Conservation (phyloP, 306 rosid genomes). For the Fragaria vesca region DNA sequence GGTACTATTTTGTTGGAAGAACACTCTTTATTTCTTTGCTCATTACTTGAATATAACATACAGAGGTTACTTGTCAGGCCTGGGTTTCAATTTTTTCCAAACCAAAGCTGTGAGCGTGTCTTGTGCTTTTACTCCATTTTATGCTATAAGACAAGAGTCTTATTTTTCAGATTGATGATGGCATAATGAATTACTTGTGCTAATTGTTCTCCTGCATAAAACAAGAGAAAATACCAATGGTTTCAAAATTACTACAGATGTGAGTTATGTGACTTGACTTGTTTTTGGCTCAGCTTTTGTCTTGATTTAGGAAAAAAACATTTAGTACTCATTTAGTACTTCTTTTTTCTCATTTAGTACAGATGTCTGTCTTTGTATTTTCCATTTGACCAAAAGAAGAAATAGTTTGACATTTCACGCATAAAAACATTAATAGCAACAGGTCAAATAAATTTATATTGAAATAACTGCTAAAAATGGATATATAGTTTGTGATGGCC, state of each 20-base stretch:
- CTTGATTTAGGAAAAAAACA: background rate
- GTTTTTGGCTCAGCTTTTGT: background rate
- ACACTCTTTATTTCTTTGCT: background rate
- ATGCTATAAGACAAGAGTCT: background rate
- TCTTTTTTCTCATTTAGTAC: background rate
- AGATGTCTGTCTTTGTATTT: background rate
- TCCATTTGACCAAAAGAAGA: background rate
- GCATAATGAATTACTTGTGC: background rate
- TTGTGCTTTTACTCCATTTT: background rate
- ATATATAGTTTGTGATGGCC: background rate
- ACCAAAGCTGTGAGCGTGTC: background rate
- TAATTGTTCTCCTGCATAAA: background rate
- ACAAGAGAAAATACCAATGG: background rate
- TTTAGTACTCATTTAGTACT: background rate
- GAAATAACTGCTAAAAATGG: background rate
- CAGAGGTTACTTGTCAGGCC: background rate
- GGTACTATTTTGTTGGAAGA: conserved; percentile 40
- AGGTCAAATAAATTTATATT: too few species aligned
- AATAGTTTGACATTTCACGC: background rate
- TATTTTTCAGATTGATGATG: background rate
- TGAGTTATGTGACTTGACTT: background rate
- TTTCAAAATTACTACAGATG: background rate
- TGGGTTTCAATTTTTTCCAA: background rate
- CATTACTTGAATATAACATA: background rate
- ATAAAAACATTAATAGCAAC: background rate